Percentiles rank a stretch among this genome's conserved stretches.
phyloP scores from a whole-genome alignment of 768 basidiomycete species.

The Lentinula detonsa region DNA sequence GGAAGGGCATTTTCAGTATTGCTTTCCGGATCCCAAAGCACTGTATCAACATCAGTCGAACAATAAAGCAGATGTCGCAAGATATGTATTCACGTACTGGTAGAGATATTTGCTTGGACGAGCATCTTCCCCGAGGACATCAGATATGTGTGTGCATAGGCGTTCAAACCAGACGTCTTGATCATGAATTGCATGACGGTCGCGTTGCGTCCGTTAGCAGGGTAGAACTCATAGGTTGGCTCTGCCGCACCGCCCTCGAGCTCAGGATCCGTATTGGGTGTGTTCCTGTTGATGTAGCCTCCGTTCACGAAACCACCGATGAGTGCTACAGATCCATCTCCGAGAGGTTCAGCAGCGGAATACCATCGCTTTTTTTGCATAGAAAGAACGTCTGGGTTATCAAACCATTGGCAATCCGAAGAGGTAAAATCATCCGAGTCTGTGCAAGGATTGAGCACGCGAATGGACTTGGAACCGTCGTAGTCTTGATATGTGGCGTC shows the following conservation, averaged over 20 bases:
- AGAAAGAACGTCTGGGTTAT: constrained; percentile 51
- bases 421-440: constrained; percentile 39
- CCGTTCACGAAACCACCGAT: constrained; percentile 79
- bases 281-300: constrained; percentile 75
- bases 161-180: constrained; percentile 69
- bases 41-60: constrained; percentile 18
- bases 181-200: constrained; percentile 62
- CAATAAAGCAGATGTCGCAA: constrained; percentile 3
- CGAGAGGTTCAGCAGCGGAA: constrained; percentile 65
- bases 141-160: constrained; percentile 70
- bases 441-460: constrained; percentile 75
- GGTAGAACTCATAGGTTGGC: constrained; percentile 81
- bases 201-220: constrained; percentile 42
- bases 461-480: constrained; percentile 75
- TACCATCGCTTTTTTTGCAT: constrained; percentile 78
- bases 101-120: constrained; percentile 77
- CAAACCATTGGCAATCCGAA: constrained; percentile 64
- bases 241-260: constrained; percentile 68
- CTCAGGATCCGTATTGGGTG: constrained; percentile 57
- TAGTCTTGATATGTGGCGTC: constrained; percentile 72
- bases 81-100: constrained; percentile 39
- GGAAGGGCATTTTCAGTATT: constrained; percentile 63
- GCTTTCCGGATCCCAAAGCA: constrained; percentile 44
- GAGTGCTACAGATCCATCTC: constrained; percentile 72
- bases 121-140: constrained; percentile 76